Base-by-base conservation (phyloP, 2,329 filamentous ascomycete species). In the Aspergillus proliferans region DNA sequence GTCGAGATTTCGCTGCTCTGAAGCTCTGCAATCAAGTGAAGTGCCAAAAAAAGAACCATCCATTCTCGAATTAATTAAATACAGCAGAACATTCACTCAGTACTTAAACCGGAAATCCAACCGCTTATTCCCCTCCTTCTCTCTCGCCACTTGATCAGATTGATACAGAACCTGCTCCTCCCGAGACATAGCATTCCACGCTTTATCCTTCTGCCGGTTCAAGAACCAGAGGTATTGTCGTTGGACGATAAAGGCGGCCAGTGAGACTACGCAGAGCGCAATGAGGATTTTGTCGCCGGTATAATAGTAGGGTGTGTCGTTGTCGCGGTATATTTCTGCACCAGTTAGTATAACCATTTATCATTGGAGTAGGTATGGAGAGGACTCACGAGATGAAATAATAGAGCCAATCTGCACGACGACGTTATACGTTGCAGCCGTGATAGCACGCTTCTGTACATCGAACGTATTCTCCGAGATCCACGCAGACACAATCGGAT, bases 211-310 rank as follows among this genome's bases (percentile, higher is more conserved):
- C 57, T 71, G 71, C 55, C 71, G 72, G 57, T 82, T 81, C 26
- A 77, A 56, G 18, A 64, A 58, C 4, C 71, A 56, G 39, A 79
- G 61, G 30, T 68, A 71, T 50, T 73, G 63, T 14, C 77, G 67
- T 57, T 79, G 76, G 1, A 62, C 62, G 28, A 80, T 14, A 41
- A 81, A 78, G 0, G 72, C 59, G 0, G 73, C 65, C 9, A 82
- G 57, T 0, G 72, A 64, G 2, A 80, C 63, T 0, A 67, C 72
- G 19, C 75, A 71, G 39, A 82, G 76, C 0, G 74, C 70, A 3
- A 82, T 70, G 40, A 79, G 69, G 7, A 81, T 73, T 9, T 68
- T 76, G 63, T 82, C 81, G 3, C 79, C 79, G 10, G 55, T 68
- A 54, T 78, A 75, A 60, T 80, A 81, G 59, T 78, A 80, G 0